Percentiles rank a stretch among this genome's conserved stretches.
Evolutionary conservation across 2,329 filamentous ascomycete species (phyloP).

Genomic region (Gaeumannomyces sp.): DNA sequence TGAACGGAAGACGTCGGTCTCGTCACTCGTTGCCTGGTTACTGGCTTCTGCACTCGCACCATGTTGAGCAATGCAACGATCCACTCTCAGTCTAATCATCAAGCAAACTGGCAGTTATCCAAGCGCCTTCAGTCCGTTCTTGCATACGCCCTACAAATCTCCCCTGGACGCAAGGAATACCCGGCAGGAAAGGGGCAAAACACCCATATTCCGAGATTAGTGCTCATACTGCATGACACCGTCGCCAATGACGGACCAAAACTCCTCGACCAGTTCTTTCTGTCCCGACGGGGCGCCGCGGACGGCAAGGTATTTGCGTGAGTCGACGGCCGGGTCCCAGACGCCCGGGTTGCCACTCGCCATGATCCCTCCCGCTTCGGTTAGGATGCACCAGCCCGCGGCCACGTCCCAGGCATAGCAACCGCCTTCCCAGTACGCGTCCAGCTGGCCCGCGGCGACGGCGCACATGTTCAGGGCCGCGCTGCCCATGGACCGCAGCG

Average conservation of each 20-base stretch:
- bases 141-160: too few species aligned
- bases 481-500: constrained; percentile 61
- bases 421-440: constrained; percentile 76
- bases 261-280: constrained; percentile 56
- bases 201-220: background rate
- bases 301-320: constrained; percentile 56
- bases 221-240: constrained; percentile 38
- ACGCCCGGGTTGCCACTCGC: constrained; percentile 66
- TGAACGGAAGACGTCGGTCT: too few species aligned
- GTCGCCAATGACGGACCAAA: constrained; percentile 56
- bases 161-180: too few species aligned
- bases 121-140: too few species aligned
- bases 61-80: too few species aligned
- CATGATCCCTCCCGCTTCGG: constrained; percentile 68
- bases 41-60: too few species aligned
- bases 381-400: constrained; percentile 71
- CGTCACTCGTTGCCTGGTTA: too few species aligned
- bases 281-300: constrained; percentile 54
- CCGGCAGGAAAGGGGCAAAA: too few species aligned
- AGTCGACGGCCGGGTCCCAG: constrained; percentile 58
- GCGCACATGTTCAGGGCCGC: constrained; percentile 71
- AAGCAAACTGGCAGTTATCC: too few species aligned
- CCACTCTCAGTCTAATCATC: too few species aligned
- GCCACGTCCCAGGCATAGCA: constrained; percentile 85
- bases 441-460: constrained; percentile 64